Percentiles rank a stretch among this genome's conserved stretches.
phyloP scores from a whole-genome alignment of 805 yeast genomes.

The Brettanomyces custersianus region DNA sequence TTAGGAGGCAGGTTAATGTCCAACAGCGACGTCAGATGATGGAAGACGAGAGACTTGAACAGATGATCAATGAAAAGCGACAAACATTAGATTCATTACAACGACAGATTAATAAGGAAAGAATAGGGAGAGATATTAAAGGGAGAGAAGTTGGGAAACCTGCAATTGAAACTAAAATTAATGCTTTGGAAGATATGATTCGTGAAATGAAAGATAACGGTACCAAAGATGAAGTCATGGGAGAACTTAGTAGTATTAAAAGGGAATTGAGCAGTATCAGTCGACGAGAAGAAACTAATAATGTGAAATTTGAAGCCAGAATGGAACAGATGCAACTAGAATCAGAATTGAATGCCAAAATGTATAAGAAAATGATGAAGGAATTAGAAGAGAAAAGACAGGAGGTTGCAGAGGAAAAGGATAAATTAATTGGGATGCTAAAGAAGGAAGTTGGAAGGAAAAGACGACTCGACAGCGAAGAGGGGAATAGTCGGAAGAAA shows the following conservation, averaged over 20 bases:
- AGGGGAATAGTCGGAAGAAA: neutral
- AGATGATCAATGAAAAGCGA: slow-evolving; percentile 4
- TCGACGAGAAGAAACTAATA: slow-evolving; percentile 33
- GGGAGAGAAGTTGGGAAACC: neutral
- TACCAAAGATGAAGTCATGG: slow-evolving; percentile 8
- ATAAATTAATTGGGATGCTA: slow-evolving; percentile 15
- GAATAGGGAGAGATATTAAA: neutral
- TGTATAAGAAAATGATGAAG: slow-evolving; percentile 15
- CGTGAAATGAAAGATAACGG: slow-evolving; percentile 10
- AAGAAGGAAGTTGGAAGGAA: slow-evolving; percentile 12
- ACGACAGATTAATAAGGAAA: slow-evolving; percentile 5
- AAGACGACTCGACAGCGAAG: neutral
- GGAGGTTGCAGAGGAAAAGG: slow-evolving; percentile 20
- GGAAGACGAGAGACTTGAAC: slow-evolving; percentile 5
- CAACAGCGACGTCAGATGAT: slow-evolving; percentile 5
- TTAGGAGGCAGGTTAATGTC: slow-evolving; percentile 5
- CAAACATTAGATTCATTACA: slow-evolving; percentile 7
- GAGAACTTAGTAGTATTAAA: slow-evolving; percentile 14
- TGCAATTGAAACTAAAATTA: slow-evolving; percentile 3
- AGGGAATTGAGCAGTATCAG: slow-evolving; percentile 16
- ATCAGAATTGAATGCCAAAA: slow-evolving; percentile 17
- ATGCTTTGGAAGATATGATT: slow-evolving; percentile 4
- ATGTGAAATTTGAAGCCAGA: slow-evolving; percentile 62
- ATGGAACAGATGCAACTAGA: slow-evolving; percentile 56
- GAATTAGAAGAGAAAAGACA: slow-evolving; percentile 20